Evolutionary conservation across 116 monocot genomes (phyloP).

Genomic region (Cymodocea nodosa): DNA sequence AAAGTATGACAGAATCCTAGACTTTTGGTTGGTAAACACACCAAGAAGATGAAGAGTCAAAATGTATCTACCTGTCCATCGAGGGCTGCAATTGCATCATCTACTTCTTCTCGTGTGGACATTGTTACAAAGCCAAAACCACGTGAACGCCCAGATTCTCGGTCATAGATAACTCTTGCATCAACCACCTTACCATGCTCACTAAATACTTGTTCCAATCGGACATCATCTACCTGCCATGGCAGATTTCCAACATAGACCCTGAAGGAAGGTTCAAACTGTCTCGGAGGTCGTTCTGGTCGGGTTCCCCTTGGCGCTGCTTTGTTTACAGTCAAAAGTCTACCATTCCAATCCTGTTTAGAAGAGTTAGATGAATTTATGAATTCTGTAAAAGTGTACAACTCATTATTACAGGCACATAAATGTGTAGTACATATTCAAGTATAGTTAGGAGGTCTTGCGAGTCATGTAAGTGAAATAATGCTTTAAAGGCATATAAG

Average conservation of each 20-base stretch:
- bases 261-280: slow-evolving; percentile 18
- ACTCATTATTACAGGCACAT: too few species aligned
- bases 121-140: slow-evolving; percentile 65
- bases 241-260: slow-evolving; percentile 63
- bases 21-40: neutral
- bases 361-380: too few species aligned
- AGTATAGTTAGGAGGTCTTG: too few species aligned
- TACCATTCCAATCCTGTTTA: slow-evolving; percentile 30
- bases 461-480: too few species aligned
- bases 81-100: slow-evolving; percentile 68
- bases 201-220: slow-evolving; percentile 49
- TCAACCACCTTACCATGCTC: slow-evolving; percentile 64
- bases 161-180: slow-evolving; percentile 41
- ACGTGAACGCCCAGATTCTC: slow-evolving; percentile 56
- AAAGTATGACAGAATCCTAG: neutral
- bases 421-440: too few species aligned
- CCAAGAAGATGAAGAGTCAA: neutral
- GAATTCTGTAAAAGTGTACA: too few species aligned
- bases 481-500: too few species aligned
- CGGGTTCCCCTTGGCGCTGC: slow-evolving; percentile 51
- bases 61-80: slow-evolving; percentile 49
- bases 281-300: slow-evolving; percentile 23
- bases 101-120: slow-evolving; percentile 32
- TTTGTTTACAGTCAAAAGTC: slow-evolving; percentile 49
- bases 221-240: slow-evolving; percentile 50